Evolutionary conservation across 768 basidiomycete genomes (phyloP).

Genomic region (Amanita polypyramis): DNA sequence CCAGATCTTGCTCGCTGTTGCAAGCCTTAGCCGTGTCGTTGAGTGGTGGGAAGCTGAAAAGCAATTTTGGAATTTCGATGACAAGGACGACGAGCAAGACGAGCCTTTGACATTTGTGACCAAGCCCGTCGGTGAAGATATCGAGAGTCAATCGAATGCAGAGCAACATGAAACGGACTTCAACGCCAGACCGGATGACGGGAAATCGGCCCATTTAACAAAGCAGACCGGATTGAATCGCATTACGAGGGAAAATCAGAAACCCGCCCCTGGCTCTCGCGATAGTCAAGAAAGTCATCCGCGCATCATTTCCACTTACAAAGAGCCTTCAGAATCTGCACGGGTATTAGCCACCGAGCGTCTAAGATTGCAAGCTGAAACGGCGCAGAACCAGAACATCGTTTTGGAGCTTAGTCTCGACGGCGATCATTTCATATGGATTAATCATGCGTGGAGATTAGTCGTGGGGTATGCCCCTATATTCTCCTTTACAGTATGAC

Average conservation of each 20-base stretch:
- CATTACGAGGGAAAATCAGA: slow-evolving; percentile 50
- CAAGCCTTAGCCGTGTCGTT: slow-evolving; percentile 90
- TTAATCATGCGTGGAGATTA: slow-evolving; percentile 91
- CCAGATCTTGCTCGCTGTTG: slow-evolving; percentile 89
- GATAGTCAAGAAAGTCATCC: slow-evolving; percentile 23
- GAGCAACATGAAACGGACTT: slow-evolving; percentile 30
- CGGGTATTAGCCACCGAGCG: slow-evolving; percentile 85
- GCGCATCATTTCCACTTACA: slow-evolving; percentile 20
- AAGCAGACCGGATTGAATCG: slow-evolving; percentile 41
- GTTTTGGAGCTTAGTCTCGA: slow-evolving; percentile 92
- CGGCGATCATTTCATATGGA: slow-evolving; percentile 91
- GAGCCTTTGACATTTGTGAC: slow-evolving; percentile 91
- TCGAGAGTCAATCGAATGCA: slow-evolving; percentile 19
- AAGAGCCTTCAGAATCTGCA: slow-evolving; percentile 61
- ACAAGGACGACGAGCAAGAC: slow-evolving; percentile 80
- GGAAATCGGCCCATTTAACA: slow-evolving; percentile 36
- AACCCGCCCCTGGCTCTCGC: slow-evolving; percentile 29
- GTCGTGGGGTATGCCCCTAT: slow-evolving; percentile 67
- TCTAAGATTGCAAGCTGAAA: slow-evolving; percentile 82
- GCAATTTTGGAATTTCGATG: slow-evolving; percentile 98
- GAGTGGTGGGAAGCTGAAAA: slow-evolving; percentile 99
- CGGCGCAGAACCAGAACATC: slow-evolving; percentile 91
- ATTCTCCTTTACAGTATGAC: not conserved
- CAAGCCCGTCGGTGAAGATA: slow-evolving; percentile 67
- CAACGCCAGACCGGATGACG: slow-evolving; percentile 40